Conservation (phyloP, 2,329 filamentous ascomycete genomes). For the Cordyceps javanica region DNA sequence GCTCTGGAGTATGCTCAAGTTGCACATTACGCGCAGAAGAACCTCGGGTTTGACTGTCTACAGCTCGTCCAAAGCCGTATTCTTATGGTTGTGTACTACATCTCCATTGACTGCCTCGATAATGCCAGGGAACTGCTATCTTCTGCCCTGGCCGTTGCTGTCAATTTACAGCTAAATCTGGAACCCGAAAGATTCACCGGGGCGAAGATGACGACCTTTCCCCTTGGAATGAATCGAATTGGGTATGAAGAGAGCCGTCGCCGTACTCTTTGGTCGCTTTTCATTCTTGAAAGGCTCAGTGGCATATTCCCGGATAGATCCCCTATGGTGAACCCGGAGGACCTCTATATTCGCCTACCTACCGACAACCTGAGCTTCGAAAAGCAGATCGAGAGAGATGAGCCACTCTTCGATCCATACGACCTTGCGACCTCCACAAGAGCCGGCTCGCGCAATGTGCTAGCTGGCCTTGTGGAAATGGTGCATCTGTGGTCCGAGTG, state of each 20-base stretch:
- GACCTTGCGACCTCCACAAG: slow-evolving; percentile 18
- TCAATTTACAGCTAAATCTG: slow-evolving; percentile 55
- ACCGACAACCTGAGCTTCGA: slow-evolving; percentile 57
- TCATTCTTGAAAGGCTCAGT: slow-evolving; percentile 62
- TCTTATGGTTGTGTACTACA: slow-evolving; percentile 61
- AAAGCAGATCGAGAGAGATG: slow-evolving; percentile 47
- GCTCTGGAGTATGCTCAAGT: slow-evolving; percentile 41
- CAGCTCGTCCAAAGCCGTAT: slow-evolving; percentile 62
- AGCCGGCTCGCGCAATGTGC: slow-evolving; percentile 36
- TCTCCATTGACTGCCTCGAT: slow-evolving; percentile 51
- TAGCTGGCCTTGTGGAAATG: slow-evolving; percentile 57
- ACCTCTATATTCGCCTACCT: slow-evolving; percentile 62
- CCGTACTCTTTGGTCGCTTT: slow-evolving; percentile 67
- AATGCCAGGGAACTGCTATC: slow-evolving; percentile 60
- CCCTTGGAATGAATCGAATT: slow-evolving; percentile 50
- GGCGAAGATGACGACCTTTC: slow-evolving; percentile 33
- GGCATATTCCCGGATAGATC: slow-evolving; percentile 48
- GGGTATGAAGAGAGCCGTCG: slow-evolving; percentile 61
- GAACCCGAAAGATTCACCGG: slow-evolving; percentile 48
- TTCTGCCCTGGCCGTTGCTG: slow-evolving; percentile 53
- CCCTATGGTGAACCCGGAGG: slow-evolving; percentile 54
- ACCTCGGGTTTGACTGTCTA: slow-evolving; percentile 30
- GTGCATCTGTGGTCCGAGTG: slow-evolving; percentile 60
- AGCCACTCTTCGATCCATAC: slow-evolving; percentile 56
- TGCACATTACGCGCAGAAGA: slow-evolving; percentile 48